Conservation (phyloP, 768 basidiomycete genomes). For the Boletus rubescentipes region DNA sequence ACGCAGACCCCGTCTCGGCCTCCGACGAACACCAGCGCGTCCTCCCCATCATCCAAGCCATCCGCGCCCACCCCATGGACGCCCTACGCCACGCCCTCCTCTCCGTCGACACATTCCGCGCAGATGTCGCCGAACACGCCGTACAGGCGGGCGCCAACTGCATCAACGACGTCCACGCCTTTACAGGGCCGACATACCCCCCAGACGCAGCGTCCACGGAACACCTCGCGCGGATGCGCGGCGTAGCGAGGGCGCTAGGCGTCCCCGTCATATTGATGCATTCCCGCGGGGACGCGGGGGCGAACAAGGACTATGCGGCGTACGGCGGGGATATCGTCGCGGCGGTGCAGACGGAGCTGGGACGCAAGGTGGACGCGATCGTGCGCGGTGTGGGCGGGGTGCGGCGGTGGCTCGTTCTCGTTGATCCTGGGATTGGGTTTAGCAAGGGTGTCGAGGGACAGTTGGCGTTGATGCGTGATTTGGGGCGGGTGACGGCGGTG, state of each 20-base stretch:
- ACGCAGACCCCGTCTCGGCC: conserved; percentile 60
- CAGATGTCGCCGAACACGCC: conserved; percentile 35
- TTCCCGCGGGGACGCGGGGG: conserved; percentile 79
- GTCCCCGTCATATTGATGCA: conserved; percentile 95
- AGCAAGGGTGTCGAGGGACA: conserved; percentile 84
- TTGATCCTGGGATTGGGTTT: conserved; percentile 94
- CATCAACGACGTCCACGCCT: conserved; percentile 90
- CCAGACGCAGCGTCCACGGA: conserved; percentile 33
- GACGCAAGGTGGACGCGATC: conserved; percentile 59
- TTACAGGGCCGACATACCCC: conserved; percentile 60
- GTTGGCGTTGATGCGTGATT: conserved; percentile 59
- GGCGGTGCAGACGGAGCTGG: conserved; percentile 73
- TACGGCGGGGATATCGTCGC: conserved; percentile 55
- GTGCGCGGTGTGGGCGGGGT: conserved; percentile 71
- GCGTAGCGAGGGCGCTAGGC: conserved; percentile 56
- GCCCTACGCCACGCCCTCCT: conserved; percentile 16
- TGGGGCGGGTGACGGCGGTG: conserved; percentile 42
- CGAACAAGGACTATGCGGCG: conserved; percentile 61
- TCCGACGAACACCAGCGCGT: conserved; percentile 76
- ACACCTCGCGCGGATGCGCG: conserved; percentile 60
- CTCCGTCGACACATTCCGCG: conserved; percentile 31
- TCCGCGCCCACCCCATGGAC: conserved; percentile 40
- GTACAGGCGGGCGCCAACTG: conserved; percentile 74
- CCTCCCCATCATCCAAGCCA: conserved; percentile 62
- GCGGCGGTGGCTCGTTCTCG: conserved; percentile 82